A percentile compares a stretch with the other conserved stretches of the same genome.
phyloP scores from a whole-genome alignment of 495 filamentous ascomycete genomes.

The Pseudevernia furfuracea region DNA sequence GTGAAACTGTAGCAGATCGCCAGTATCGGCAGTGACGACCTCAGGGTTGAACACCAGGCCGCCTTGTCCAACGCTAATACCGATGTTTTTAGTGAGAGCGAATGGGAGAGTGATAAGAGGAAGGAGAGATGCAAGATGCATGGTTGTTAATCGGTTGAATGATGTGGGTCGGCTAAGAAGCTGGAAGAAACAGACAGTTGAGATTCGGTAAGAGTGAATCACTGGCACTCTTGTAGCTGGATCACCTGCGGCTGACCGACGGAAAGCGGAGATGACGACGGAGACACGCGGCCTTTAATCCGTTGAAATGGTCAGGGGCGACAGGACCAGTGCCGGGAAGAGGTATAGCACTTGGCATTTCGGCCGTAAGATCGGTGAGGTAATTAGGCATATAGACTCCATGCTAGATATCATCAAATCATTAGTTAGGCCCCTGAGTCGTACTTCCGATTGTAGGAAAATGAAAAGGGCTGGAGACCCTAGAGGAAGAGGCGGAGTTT shows the following conservation, averaged over 20 bases:
- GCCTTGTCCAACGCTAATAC: neutral
- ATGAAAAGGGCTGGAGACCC: too few relatives aligned
- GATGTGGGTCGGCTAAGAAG: too few relatives aligned
- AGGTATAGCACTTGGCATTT: too few relatives aligned
- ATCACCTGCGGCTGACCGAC: neutral
- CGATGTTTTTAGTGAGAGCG: neutral
- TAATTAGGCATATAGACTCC: neutral
- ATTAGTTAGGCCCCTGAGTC: neutral
- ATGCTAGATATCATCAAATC: neutral
- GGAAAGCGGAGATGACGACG: too few relatives aligned
- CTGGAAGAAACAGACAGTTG: too few relatives aligned
- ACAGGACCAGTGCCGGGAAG: neutral
- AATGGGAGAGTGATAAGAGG: neutral
- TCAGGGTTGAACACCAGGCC: neutral
- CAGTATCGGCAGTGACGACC: slow-evolving; percentile 26
- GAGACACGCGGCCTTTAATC: neutral
- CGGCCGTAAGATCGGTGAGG: neutral
- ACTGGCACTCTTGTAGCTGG: neutral
- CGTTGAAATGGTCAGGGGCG: too few relatives aligned
- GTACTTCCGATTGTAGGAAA: neutral
- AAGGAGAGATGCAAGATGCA: neutral
- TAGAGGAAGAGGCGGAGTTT: too few relatives aligned
- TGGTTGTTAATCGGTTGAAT: neutral
- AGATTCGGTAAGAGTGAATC: neutral
- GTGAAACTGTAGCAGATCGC: slow-evolving; percentile 63